Percentiles rank a stretch among this genome's conserved stretches.
Conservation (phyloP, 2,329 filamentous ascomycete species). For the Fulvia fulva region DNA sequence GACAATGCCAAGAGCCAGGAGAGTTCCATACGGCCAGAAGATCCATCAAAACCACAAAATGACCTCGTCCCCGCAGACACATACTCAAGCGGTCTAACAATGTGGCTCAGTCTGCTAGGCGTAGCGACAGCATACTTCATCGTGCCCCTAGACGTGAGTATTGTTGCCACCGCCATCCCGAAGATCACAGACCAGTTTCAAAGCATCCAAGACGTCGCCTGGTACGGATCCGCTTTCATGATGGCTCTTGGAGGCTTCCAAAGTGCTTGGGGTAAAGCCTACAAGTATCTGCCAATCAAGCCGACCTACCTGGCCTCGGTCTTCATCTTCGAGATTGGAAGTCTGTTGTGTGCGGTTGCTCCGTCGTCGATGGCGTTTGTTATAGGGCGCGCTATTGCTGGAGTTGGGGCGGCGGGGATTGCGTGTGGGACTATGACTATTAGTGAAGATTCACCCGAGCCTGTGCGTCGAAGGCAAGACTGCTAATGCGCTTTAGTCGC, state of each 20-base stretch:
- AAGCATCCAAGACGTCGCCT: conserved; percentile 32
- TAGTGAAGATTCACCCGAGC: too few relatives aligned
- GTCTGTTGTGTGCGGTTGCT: conserved; percentile 48
- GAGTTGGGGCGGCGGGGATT: conserved; percentile 50
- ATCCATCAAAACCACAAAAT: too few relatives aligned
- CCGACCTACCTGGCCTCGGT: conserved; percentile 35
- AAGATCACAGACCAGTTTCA: conserved; percentile 36
- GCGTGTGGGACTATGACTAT: conserved; percentile 49
- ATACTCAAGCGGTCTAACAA: too few relatives aligned
- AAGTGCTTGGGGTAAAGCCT: conserved; percentile 30
- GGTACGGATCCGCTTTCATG: conserved; percentile 36
- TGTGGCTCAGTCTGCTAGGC: too few relatives aligned
- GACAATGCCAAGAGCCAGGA: too few relatives aligned
- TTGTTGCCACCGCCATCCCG: conserved; percentile 32
- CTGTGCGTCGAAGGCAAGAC: too few relatives aligned
- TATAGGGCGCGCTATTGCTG: conserved; percentile 49
- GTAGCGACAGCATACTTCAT: too few relatives aligned
- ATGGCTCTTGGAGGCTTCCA: conserved; percentile 34
- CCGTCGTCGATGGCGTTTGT: conserved; percentile 49
- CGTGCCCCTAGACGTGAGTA: conserved; percentile 9
- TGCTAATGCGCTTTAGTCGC: too few relatives aligned
- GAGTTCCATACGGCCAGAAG: too few relatives aligned
- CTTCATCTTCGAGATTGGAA: conserved; percentile 44
- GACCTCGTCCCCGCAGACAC: too few relatives aligned
- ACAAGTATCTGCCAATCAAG: conserved; percentile 30